Evolutionary conservation across 2,329 filamentous ascomycete genomes (phyloP), one percentile per base, ranked within the genome.

Genomic region (Ophiostoma ips): DNA sequence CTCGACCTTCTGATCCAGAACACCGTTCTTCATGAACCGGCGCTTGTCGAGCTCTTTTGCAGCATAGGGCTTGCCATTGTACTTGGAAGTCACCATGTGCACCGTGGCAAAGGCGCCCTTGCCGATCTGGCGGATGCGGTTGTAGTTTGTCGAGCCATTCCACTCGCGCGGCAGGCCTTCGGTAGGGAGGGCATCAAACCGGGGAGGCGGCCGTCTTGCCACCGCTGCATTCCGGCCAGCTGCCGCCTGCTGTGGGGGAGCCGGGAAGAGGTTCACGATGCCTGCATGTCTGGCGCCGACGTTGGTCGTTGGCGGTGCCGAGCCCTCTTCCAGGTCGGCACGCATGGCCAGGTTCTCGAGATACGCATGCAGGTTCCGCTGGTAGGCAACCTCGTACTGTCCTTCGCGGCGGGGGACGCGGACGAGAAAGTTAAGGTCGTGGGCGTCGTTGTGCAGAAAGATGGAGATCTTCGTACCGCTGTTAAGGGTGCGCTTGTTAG

Each of bases 51-150:
- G 77, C 64, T 96, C 88, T 63, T 98, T 98, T 13, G 88, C 89
- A 5, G 92, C 92, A 60, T 84, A 94, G 0, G 90, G 79, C 30
- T 78, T 71, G 1, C 92, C 92, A 60, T 92, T 81, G 58, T 79
- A 84, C 65, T 88, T 94, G 16, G 83, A 83, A 1, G 90, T 90
- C 24, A 95, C 76, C 63, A 88, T 87, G 66, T 95, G 90, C 2
- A 98, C 92, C 0, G 83, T 87, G 5, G 92, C 92, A 68, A 98
- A 98, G 3, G 92, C 90, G 6, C 92, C 92, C 63, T 92, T 92
- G 41, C 92, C 92, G 55, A 98, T 84, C 46, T 79, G 73, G 24
- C 81, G 79, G 10, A 87, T 78, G 21, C 87, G 81, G 60, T 94
- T 94, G 67, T 96, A 98, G 55, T 79, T 81, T 6, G 76, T 72